Percentiles rank a stretch among this genome's conserved stretches.
Evolutionary conservation across 2,329 filamentous ascomycete species (phyloP).

Genomic region (Arthrobotrys megalospora): DNA sequence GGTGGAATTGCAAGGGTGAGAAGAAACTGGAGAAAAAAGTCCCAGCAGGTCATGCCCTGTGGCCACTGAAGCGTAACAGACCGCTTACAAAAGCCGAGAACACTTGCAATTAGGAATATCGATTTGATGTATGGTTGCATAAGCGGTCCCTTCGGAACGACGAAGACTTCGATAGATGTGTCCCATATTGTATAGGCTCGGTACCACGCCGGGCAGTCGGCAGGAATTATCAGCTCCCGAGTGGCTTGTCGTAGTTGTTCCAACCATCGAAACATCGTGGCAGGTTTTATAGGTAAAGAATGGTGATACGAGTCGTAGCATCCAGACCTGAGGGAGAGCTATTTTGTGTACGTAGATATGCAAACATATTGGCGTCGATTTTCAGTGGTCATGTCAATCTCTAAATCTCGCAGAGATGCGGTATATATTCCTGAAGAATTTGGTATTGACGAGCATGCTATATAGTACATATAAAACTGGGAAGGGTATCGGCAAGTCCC

Average conservation of each 20-base stretch:
- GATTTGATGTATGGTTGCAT: constrained; percentile 14
- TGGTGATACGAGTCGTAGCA: background rate
- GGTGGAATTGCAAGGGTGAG: background rate
- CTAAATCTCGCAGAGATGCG: too few relatives aligned
- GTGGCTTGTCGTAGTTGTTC: background rate
- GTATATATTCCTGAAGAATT: too few relatives aligned
- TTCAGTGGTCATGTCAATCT: too few relatives aligned
- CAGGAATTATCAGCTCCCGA: background rate
- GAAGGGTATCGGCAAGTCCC: too few relatives aligned
- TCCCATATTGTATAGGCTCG: constrained; percentile 7
- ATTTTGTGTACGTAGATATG: too few relatives aligned
- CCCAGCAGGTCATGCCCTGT: too few relatives aligned
- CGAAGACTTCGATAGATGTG: constrained; percentile 12
- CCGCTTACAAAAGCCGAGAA: constrained; percentile 10
- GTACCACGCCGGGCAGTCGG: background rate
- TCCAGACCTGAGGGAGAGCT: too few relatives aligned
- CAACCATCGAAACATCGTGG: background rate
- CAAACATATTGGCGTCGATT: too few relatives aligned
- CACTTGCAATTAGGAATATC: background rate
- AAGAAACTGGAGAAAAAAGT: background rate
- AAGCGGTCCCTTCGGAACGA: constrained; percentile 26
- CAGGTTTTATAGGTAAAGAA: background rate
- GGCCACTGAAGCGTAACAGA: background rate
- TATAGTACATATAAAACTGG: too few relatives aligned
- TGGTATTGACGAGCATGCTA: too few relatives aligned